A percentile compares a stretch with the other conserved stretches of the same genome.
phyloP scores from a whole-genome alignment of 179 eudicot species.

The Spergularia azorica region DNA sequence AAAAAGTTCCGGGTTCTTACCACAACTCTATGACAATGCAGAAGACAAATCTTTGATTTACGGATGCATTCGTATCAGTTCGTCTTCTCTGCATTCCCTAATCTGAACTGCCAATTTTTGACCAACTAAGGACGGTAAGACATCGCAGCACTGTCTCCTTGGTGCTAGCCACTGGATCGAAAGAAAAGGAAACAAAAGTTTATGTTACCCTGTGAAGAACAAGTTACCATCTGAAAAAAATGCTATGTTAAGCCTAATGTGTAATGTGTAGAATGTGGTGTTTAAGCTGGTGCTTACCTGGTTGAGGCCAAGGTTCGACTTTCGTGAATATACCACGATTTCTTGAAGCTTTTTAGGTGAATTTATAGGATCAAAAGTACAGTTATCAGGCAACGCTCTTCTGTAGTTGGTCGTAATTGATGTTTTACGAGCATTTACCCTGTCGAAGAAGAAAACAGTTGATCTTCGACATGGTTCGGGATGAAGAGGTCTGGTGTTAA shows the following conservation, averaged over 20 bases:
- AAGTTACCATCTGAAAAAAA: too few relatives aligned
- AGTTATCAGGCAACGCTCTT: conserved; percentile 43
- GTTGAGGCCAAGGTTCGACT: conserved; percentile 42
- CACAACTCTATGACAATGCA: background rate
- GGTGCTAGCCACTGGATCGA: conserved; percentile 60
- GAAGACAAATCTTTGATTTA: background rate
- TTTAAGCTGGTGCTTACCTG: conserved; percentile 42
- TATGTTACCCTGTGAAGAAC: background rate
- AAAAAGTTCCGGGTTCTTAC: background rate
- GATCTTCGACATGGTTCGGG: conserved; percentile 62
- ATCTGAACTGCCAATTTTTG: conserved; percentile 48
- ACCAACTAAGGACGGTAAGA: conserved; percentile 40
- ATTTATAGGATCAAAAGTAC: conserved; percentile 44
- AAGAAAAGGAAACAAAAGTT: too few relatives aligned
- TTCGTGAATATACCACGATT: conserved; percentile 45
- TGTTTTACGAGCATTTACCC: conserved; percentile 24
- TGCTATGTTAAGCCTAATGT: too few relatives aligned
- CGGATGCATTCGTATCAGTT: conserved; percentile 47
- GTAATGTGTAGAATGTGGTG: background rate
- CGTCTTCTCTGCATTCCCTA: conserved; percentile 70
- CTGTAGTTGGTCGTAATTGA: conserved; percentile 38
- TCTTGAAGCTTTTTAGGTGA: conserved; percentile 60
- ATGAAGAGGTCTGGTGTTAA: conserved; percentile 37
- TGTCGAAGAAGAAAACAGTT: conserved; percentile 46
- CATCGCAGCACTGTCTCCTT: conserved; percentile 77